Conservation (phyloP, 345 rosid species). For the Populus alba region DNA sequence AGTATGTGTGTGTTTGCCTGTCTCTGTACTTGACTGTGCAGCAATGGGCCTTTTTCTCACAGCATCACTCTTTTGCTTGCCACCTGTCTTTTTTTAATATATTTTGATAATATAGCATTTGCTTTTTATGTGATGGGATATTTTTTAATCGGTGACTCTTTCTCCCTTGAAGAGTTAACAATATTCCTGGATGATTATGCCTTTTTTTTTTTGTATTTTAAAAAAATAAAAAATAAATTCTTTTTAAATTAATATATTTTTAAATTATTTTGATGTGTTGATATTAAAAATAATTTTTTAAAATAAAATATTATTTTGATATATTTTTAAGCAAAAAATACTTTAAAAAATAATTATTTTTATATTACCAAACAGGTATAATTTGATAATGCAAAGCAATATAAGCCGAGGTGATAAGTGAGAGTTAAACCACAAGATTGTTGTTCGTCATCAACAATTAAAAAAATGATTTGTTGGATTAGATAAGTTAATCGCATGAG, state of each 20-base stretch:
- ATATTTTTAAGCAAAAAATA: no score
- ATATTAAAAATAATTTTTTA: no score
- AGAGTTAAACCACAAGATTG: neutral
- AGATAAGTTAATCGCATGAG: neutral
- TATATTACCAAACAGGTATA: no score
- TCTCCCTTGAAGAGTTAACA: slow-evolving; percentile 16
- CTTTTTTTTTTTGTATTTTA: no score
- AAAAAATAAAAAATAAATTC: no score
- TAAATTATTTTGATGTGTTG: no score
- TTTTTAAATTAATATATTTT: no score
- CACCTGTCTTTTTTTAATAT: slow-evolving; percentile 40
- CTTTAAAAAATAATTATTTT: accelerated
- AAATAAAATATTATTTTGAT: no score
- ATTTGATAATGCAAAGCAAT: no score
- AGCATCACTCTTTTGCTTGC: slow-evolving; percentile 41
- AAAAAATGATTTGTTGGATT: no score
- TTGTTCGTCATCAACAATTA: neutral
- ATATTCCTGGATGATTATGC: neutral
- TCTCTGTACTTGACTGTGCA: slow-evolving; percentile 33
- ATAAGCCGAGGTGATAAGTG: neutral
- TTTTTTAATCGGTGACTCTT: slow-evolving; percentile 19
- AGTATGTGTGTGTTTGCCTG: slow-evolving; percentile 53
- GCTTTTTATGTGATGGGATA: slow-evolving; percentile 1
- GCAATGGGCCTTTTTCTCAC: slow-evolving; percentile 28
- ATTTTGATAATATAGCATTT: slow-evolving; percentile 11